Evolutionary conservation across 805 yeast genomes (phyloP), one percentile per base, ranked within the genome.

Genomic region (Candida maris): DNA sequence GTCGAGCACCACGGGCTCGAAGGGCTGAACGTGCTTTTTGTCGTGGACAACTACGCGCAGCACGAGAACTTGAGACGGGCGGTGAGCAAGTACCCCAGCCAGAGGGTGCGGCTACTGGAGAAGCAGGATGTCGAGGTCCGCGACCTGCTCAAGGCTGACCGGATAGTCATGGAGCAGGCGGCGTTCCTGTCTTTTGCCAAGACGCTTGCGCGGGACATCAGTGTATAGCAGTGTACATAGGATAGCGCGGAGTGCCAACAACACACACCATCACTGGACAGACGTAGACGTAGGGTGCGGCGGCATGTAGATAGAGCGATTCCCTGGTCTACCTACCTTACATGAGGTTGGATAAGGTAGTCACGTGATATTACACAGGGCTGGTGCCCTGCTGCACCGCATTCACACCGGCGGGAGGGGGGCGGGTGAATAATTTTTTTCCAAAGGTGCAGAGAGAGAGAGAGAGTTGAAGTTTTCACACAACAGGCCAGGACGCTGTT

Each of bases 121-220:
- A 80, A 82, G 57, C 94, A 86, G 52, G 83, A 81, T 16, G 76
- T 87, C 24, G 85, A 82, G 56, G 91, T 89, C 14, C 78, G 89
- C 62, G 95, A 88, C 57, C 52, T 89, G 34, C 73, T 89, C 44
- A 82, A 78, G 62, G 91, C 96, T 10, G 75, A 82, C 51, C 73
- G 86, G 46, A 67, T 88, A 40, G 76, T 77, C 49, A 73, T 88
- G 41, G 96, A 87, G 61, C 65, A 75, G 48, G 66, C 67, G 17
- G 89, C 96, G 2, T 72, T 88, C 48, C 76, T 79, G 54, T 80
- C 78, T 69, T 65, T 79, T 38, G 28, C 14, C 8, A 7, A n/a
- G 28, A 25, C 28, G 10, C 28, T 25, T 7, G 28, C 28, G 28
- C 14, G 14, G 15, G 28, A 25, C 15, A 25, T 25, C 73, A 70